Base-by-base conservation (phyloP, 495 filamentous ascomycete species). In the Penicillium simplicissimum region DNA sequence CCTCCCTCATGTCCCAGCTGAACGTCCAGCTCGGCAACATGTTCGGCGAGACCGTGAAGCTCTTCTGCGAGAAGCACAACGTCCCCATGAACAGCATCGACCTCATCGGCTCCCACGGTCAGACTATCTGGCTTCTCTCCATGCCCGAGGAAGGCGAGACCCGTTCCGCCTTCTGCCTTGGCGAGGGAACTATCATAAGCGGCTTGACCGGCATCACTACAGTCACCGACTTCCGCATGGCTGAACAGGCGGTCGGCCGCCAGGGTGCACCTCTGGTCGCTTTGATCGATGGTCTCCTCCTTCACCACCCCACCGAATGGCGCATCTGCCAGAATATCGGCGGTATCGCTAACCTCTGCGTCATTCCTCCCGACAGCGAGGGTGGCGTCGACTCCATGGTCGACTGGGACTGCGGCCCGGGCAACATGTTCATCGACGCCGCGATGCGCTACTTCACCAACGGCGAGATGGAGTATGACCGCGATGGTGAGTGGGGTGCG, bases 271-370 rank as follows among this genome's bases (percentile, higher is more conserved):
- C 74, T n/a, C 58, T 77, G 15, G 71, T 74, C 58, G 73, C 71
- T 23, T 72, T 74, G 52, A 67, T 79, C 13, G 78, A 83, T 53
- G 74, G 76, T 19, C 64, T 82, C n/a, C 58, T 84, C 13, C 72
- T 84, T 31, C 77, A 79, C 54, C 79, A 84, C 52, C 81, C 79
- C 17, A 81, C 73, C 19, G 81, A 81, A 62, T 62, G 77, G 10
- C 77, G 81, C 52, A 76, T 74, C 33, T 83, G 79, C 65, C 81
- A 84, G 68, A 85, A 85, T 65, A 83, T 83, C 61, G 80, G 82
- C 58, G 80, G 81, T 34, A 83, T 84, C 49, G 80, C 76, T 51
- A 84, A 85, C 60, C 76, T 83, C 36, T 82, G 78, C 67, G 81
- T 83, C 70, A 82, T 84, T 33, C 81, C 80, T 8, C 76, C 83